Evolutionary conservation across 768 basidiomycete genomes (phyloP).

Genomic region (Chalciporus sphaerocephalus): DNA sequence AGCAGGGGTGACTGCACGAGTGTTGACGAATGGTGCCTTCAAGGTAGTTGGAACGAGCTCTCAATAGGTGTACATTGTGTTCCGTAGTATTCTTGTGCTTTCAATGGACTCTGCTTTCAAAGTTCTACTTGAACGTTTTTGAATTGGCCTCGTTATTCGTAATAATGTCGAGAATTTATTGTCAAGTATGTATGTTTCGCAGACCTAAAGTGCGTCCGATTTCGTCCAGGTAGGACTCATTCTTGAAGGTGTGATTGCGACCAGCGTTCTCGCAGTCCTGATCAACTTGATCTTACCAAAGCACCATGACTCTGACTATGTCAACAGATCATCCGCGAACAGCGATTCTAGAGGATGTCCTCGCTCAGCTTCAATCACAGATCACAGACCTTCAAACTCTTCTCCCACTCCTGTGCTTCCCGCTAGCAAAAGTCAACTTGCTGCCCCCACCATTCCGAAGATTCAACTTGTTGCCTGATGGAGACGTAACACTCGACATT

Average conservation of each 20-base stretch:
- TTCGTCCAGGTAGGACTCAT: no score
- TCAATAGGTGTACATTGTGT: neutral
- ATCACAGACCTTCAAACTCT: conserved; percentile 49
- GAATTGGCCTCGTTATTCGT: neutral
- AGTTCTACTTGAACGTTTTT: neutral
- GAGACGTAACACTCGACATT: conserved; percentile 18
- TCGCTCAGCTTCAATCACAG: conserved; percentile 43
- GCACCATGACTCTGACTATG: conserved; percentile 5
- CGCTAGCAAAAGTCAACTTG: conserved; percentile 53
- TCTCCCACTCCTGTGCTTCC: conserved; percentile 51
- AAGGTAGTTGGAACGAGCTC: conserved; percentile 22
- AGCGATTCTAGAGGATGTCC: conserved; percentile 31
- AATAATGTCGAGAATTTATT: no score
- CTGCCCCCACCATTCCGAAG: conserved; percentile 54
- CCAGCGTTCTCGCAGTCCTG: no score
- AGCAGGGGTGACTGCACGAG: conserved; percentile 42
- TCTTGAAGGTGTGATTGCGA: no score
- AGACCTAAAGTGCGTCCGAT: no score
- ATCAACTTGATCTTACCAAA: no score
- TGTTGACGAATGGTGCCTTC: conserved; percentile 69
- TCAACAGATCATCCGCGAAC: conserved; percentile 4
- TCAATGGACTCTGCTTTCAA: no score
- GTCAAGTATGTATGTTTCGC: no score
- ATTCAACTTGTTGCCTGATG: conserved; percentile 37
- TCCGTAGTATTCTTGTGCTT: neutral